Conservation (phyloP, 1,284 basidiomycete species). For the Vanrija sp. region DNA sequence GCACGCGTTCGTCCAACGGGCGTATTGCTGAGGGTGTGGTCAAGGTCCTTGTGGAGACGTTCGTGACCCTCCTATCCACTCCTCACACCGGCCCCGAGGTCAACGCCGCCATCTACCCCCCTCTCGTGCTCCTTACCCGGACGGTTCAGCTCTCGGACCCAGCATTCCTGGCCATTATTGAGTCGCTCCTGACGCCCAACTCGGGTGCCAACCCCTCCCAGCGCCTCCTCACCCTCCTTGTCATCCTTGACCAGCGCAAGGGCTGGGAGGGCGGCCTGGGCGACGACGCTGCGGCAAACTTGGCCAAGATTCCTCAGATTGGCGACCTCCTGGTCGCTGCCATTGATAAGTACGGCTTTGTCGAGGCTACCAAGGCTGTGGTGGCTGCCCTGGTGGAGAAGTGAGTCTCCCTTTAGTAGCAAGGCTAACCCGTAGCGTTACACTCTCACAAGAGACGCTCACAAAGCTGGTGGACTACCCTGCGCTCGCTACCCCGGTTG, state of each 20-base stretch:
- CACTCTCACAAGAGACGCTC: slow-evolving; percentile 19
- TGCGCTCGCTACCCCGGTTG: slow-evolving; percentile 25
- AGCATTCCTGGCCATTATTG: slow-evolving; percentile 38
- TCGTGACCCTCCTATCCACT: slow-evolving; percentile 34
- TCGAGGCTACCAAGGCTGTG: slow-evolving; percentile 27
- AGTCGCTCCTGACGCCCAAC: slow-evolving; percentile 33
- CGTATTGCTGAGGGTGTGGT: slow-evolving; percentile 37
- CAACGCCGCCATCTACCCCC: slow-evolving; percentile 47
- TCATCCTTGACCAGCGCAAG: slow-evolving; percentile 40
- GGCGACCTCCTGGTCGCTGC: slow-evolving; percentile 36
- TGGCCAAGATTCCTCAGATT: slow-evolving; percentile 31
- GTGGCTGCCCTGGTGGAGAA: slow-evolving; percentile 22
- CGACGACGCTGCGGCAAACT: slow-evolving; percentile 18
- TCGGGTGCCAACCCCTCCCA: slow-evolving; percentile 44
- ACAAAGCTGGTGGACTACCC: slow-evolving; percentile 27
- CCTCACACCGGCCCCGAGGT: slow-evolving; percentile 37
- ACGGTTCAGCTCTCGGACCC: slow-evolving; percentile 40
- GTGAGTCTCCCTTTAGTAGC: too few relatives aligned
- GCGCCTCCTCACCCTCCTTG: slow-evolving; percentile 43
- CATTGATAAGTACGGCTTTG: slow-evolving; percentile 43
- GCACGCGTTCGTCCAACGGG: slow-evolving; percentile 35
- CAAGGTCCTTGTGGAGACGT: slow-evolving; percentile 46
- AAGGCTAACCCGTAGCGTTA: background rate
- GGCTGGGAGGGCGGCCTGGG: slow-evolving; percentile 33
- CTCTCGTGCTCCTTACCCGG: slow-evolving; percentile 45